phyloP scores from a whole-genome alignment of 192 early-diverging fungal species.

The Funneliformis mosseae region DNA sequence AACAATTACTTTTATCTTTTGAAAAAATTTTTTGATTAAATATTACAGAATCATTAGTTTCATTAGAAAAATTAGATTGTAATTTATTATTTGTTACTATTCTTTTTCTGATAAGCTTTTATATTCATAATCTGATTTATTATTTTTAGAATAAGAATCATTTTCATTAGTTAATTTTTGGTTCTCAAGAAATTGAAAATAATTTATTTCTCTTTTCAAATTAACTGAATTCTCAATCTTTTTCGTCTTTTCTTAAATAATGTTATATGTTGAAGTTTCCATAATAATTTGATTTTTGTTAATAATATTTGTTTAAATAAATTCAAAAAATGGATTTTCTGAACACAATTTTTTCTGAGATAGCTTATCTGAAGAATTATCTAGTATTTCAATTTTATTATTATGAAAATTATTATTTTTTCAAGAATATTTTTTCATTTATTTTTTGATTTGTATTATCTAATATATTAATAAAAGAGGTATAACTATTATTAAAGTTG shows the following conservation, averaged over 20 bases:
- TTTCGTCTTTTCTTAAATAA: background rate
- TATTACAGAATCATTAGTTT: background rate
- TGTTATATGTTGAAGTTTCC: background rate
- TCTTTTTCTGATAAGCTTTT: background rate
- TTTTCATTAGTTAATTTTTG: background rate
- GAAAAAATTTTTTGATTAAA: background rate
- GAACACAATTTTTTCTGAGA: background rate
- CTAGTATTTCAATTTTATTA: background rate
- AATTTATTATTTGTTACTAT: no score
- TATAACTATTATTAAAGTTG: no score
- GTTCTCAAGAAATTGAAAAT: background rate
- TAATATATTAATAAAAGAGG: no score
- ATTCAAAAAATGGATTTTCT: background rate
- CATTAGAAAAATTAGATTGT: background rate
- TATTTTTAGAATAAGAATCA: background rate
- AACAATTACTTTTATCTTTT: background rate
- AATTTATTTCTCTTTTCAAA: background rate
- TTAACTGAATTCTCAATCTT: background rate
- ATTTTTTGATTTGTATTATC: background rate
- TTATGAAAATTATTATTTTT: background rate
- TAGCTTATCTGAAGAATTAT: background rate
- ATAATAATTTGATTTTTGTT: background rate
- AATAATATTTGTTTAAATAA: background rate
- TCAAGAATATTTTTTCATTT: background rate
- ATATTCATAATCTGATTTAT: background rate